Evolutionary conservation across 805 yeast genomes (phyloP), one percentile per base, ranked within the genome.

Genomic region (Cyberlindnera xishuangbannaensis): DNA sequence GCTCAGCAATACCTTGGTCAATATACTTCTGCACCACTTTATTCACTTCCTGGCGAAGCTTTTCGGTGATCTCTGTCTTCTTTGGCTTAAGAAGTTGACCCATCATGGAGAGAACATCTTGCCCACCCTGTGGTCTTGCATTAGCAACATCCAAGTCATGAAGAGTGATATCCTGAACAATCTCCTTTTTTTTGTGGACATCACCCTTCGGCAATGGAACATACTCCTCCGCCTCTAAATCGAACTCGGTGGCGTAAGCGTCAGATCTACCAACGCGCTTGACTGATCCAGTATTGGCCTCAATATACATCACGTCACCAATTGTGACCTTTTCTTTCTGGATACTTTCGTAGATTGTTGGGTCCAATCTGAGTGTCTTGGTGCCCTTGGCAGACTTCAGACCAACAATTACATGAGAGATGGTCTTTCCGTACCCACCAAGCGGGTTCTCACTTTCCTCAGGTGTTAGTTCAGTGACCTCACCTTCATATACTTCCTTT

Each of bases 171-270:
- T 92, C 97, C 65, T 92, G 99, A 15, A 92, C 95, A 50, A 90
- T 87, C 62, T 92, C 97, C 59, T 92, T 92, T 71, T 92, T 87
- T 58, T 90, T 88, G 67, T 92, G 98, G 28, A 92, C 95, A 61
- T 92, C 99, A 34, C 98, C 98, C 65, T 92, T 94, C 41, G 99
- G 99, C 50, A 94, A 71, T 27, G 98, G 96, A 15, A 92, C 97
- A 60, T 92, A 92, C 63, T 92, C 97, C 63, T 94, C 97, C 18
- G 97, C 96, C 69, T 92, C 97, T 40, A 94, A 73, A 61, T 92
- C 99, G 51, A 88, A 92, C 64, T 92, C 99, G 8, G 98, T 87
- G 16, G 98, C 97, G 53, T 87, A 87, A 0, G 97, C 96, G 59
- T 92, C 97, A n/a, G 95, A 83, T 59, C 99, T 76, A 33, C 99